These are phyloP conservation scores for Lentinus polychrous DNA, from an alignment of 1,284 basidiomycete genomes.

Conservation along the genomic window DNA sequence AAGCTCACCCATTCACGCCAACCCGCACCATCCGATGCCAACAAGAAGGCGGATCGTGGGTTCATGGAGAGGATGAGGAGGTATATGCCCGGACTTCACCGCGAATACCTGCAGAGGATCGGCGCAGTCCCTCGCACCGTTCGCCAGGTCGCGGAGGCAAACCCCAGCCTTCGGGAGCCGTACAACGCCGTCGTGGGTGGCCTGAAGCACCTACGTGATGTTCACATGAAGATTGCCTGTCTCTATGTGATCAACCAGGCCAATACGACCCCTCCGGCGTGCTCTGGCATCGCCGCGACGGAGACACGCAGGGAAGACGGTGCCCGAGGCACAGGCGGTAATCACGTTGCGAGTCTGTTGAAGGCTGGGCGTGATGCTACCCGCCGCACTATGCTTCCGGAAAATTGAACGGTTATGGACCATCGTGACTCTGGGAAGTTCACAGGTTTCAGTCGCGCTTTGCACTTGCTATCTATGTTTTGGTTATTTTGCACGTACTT, in stretches of 20 bases:
- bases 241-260: constrained; percentile 80
- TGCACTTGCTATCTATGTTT: too few species aligned
- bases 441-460: too few species aligned
- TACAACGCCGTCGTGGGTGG: constrained; percentile 79
- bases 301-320: constrained; percentile 37
- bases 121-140: constrained; percentile 42
- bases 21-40: constrained; percentile 59
- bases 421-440: too few species aligned
- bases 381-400: constrained; percentile 45
- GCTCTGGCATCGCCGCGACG: constrained; percentile 49
- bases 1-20: constrained; percentile 67
- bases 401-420: background rate
- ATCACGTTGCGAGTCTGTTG: constrained; percentile 71
- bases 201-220: constrained; percentile 77
- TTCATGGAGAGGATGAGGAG: constrained; percentile 81
- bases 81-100: constrained; percentile 77
- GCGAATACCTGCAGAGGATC: constrained; percentile 56
- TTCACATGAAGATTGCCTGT: constrained; percentile 85
- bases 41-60: constrained; percentile 57
- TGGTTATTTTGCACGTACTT: background rate
- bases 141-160: constrained; percentile 50
- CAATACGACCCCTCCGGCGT: constrained; percentile 46
- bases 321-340: constrained; percentile 86
- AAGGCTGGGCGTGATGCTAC: constrained; percentile 90
- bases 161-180: constrained; percentile 53